Evolutionary conservation across 345 rosid genomes (phyloP), one percentile per base, ranked within the genome.

Genomic region (Eucalyptus marginata): DNA sequence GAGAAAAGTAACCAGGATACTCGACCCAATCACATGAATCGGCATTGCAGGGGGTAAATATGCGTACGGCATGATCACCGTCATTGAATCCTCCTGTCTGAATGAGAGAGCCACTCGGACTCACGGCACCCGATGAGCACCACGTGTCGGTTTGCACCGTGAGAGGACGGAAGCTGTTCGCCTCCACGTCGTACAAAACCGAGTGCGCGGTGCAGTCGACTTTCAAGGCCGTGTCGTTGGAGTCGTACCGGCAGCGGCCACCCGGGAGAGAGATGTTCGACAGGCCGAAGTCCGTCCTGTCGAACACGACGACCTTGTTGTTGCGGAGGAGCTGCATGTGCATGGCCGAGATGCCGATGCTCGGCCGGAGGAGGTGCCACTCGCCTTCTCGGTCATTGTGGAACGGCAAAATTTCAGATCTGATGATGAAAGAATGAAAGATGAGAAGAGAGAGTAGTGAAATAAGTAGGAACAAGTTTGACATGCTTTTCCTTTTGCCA

Each of bases 161-260:
- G 3, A 97, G 92, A 20, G 99, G 96, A 2, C 96, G 97, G 80
- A 89, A 94, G 0, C 92, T 87, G 89, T 96, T 94, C 43, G 95
- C 92, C 76, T 62, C 33, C 66, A 94, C 86, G 84, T 97, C 97
- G 62, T 95, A 97, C 49, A 96, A 91, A n/a, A 96, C 83, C 13
- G 98, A 96, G 87, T 97, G 99, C 8, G 99, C 99, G 1, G 96
- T 94, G 93, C 99, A 97, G 87, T 97, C 98, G 4, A 88, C 81
- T 71, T 40, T 66, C 20, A 94, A 93, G 40, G 56, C 92, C 3
- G n/a, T 71, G 87, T 95, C 97, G 17, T 86, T 7, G 22, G 88
- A 56, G 88, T 94, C 95, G n/a, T n/a, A 68, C 22, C 97, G 92
- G 90, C 98, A 96, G 3, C 25, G 89, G 49, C 92, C 92, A 8